These are phyloP conservation scores for Ramularia collo-cygni DNA, from an alignment of 2,329 filamentous ascomycete species.

Conservation along the genomic window DNA sequence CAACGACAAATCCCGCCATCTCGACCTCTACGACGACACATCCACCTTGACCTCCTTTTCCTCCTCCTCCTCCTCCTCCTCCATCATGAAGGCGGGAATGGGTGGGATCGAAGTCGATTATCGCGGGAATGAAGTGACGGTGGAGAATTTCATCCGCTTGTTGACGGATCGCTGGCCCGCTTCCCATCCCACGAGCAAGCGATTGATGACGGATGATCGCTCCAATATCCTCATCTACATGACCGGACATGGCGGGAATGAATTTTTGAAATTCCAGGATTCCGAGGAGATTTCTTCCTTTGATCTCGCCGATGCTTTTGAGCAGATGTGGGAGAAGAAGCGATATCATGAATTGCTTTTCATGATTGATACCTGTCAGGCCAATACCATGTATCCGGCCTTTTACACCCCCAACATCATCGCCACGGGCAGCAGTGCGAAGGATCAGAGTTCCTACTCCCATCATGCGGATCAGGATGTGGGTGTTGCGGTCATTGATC, in stretches of 20 bases:
- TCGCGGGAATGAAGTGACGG: constrained; percentile 93
- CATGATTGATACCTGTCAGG: constrained; percentile 99
- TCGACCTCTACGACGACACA: constrained; percentile 86
- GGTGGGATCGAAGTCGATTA: constrained; percentile 87
- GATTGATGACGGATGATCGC: constrained; percentile 85
- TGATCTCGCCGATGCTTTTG: constrained; percentile 92
- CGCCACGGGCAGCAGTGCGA: constrained; percentile 90
- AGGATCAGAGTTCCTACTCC: constrained; percentile 93
- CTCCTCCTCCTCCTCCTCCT: too few species aligned
- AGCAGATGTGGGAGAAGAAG: constrained; percentile 99
- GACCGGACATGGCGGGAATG: constrained; percentile 96
- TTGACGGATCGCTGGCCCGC: constrained; percentile 90
- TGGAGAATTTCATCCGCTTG: constrained; percentile 95
- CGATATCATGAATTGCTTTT: constrained; percentile 97
- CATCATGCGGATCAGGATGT: constrained; percentile 98
- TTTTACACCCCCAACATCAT: constrained; percentile 98
- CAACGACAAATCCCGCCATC: constrained; percentile 91
- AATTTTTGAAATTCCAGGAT: constrained; percentile 98
- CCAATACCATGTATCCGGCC: constrained; percentile 98
- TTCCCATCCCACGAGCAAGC: constrained; percentile 90
- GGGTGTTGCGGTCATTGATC: constrained; percentile 94
- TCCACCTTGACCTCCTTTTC: too few species aligned
- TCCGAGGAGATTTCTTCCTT: constrained; percentile 95
- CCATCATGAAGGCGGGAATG: constrained; percentile 30
- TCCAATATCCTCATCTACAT: constrained; percentile 98